Evolutionary conservation across 306 rosid genomes (phyloP).

Genomic region (Vigna radiata): DNA sequence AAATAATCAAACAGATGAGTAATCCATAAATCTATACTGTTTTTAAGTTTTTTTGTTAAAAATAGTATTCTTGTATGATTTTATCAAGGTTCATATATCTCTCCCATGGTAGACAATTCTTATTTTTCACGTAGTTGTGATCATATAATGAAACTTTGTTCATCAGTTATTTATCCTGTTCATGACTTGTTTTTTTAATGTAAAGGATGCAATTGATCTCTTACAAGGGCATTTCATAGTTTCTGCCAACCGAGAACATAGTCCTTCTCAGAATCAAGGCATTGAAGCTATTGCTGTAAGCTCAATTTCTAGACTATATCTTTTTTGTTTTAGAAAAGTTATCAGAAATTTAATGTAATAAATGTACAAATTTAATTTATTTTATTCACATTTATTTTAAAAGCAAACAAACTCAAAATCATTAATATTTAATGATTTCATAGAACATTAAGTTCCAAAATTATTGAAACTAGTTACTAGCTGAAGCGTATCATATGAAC

Average conservation of each 20-base stretch:
- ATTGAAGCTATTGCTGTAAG: constrained; percentile 89
- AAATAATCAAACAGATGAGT: no score
- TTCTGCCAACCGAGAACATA: constrained; percentile 66
- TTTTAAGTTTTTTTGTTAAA: no score
- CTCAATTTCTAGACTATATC: constrained; percentile 35
- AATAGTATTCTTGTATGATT: no score
- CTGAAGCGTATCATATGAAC: no score
- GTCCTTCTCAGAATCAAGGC: constrained; percentile 70
- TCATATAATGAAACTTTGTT: neutral
- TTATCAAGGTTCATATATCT: no score
- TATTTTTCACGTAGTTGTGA: neutral
- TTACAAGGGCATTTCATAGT: constrained; percentile 88
- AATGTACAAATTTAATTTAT: neutral
- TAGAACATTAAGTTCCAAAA: neutral
- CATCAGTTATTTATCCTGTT: neutral
- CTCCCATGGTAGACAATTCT: no score
- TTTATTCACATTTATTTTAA: no score
- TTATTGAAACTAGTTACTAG: no score
- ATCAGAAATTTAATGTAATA: constrained; percentile 9
- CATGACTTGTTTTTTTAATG: constrained; percentile 28
- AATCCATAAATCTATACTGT: no score
- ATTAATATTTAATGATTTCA: neutral
- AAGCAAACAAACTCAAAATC: no score
- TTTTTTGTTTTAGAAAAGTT: constrained; percentile 8
- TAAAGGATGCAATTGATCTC: constrained; percentile 89